Conservation (phyloP, 495 filamentous ascomycete species). For the Immersiella caudata region DNA sequence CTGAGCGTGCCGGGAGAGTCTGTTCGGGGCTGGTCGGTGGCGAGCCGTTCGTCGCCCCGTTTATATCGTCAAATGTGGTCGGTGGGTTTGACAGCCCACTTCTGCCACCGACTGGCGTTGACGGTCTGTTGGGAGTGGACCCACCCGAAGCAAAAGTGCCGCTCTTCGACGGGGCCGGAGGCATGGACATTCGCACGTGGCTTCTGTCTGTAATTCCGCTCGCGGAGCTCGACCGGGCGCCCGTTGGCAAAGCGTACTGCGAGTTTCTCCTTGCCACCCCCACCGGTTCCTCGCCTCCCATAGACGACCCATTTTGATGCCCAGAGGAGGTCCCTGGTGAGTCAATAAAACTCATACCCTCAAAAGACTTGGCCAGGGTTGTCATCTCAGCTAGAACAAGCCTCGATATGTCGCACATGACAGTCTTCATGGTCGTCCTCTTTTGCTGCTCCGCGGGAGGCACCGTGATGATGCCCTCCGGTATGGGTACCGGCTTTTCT, state of each 20-base stretch:
- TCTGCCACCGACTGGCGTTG: conserved; percentile 53
- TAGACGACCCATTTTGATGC: conserved; percentile 39
- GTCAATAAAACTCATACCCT: conserved; percentile 76
- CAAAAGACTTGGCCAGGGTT: conserved; percentile 79
- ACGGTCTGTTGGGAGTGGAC: conserved; percentile 55
- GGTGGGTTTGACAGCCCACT: conserved; percentile 59
- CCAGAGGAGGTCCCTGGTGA: conserved; percentile 61
- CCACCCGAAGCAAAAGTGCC: conserved; percentile 39
- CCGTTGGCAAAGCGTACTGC: conserved; percentile 48
- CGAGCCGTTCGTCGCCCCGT: conserved; percentile 37
- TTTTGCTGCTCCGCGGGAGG: conserved; percentile 71
- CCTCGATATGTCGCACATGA: conserved; percentile 90
- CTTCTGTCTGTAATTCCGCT: conserved; percentile 49
- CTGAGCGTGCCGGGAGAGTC: conserved; percentile 32
- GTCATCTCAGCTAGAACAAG: conserved; percentile 84
- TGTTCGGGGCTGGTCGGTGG: conserved; percentile 42
- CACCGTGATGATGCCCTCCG: conserved; percentile 68
- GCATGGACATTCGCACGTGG: conserved; percentile 79
- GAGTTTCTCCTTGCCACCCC: conserved; percentile 55
- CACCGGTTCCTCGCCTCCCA: conserved; percentile 41
- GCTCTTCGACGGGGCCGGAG: conserved; percentile 50
- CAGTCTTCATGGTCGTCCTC: conserved; percentile 89
- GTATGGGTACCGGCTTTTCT: conserved; percentile 51
- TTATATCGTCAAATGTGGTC: conserved; percentile 73
- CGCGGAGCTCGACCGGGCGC: conserved; percentile 53